These are phyloP conservation scores for Calocybe cyanea DNA, from an alignment of 768 basidiomycete genomes.

Conservation along the genomic window DNA sequence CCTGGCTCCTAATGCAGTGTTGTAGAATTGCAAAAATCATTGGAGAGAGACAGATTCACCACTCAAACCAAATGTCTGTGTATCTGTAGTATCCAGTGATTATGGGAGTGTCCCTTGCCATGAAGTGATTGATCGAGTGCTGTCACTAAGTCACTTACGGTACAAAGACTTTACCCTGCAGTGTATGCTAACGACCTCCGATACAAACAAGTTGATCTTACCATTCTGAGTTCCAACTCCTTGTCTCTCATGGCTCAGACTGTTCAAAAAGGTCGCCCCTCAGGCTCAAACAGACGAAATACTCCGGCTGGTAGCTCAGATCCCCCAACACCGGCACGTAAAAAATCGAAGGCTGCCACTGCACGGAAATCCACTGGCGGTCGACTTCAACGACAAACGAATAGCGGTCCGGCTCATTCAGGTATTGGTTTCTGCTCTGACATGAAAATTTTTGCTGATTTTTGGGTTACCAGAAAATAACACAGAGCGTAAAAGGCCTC, in stretches of 20 bases:
- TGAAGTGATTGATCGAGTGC: conserved; percentile 4
- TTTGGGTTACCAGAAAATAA: not conserved
- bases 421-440: conserved; percentile 4
- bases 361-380: conserved; percentile 88
- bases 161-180: too few species aligned
- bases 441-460: not conserved
- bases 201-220: conserved; percentile 27
- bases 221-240: not conserved
- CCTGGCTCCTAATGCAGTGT: conserved; percentile 43
- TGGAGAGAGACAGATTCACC: conserved; percentile 34
- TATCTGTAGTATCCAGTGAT: conserved; percentile 78
- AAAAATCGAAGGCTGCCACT: conserved; percentile 52
- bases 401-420: conserved; percentile 7
- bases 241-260: conserved; percentile 59
- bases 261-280: conserved; percentile 48
- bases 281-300: conserved; percentile 42
- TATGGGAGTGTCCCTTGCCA: conserved; percentile 33
- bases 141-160: not conserved
- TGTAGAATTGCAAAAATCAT: not conserved
- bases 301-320: conserved; percentile 38
- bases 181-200: conserved; percentile 4
- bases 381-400: conserved; percentile 40
- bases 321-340: conserved; percentile 44
- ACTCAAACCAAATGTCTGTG: conserved; percentile 83
- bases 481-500: conserved; percentile 37